These are phyloP conservation scores for Kwoniella sp. DNA, from an alignment of 768 basidiomycete genomes.

Conservation along the genomic window DNA sequence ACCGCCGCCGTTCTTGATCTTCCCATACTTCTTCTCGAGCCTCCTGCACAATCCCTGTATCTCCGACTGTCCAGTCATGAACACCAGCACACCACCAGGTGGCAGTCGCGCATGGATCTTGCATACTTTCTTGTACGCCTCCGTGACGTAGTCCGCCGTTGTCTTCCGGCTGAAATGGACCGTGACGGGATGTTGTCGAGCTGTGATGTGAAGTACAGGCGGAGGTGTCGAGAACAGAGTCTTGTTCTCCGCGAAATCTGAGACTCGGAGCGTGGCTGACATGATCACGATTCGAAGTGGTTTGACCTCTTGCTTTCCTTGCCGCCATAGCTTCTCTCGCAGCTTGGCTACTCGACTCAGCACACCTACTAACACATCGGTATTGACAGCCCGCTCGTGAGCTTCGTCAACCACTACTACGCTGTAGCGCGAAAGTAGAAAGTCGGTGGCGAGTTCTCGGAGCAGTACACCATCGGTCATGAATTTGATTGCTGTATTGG, in stretches of 20 bases:
- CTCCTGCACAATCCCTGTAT: slow-evolving; percentile 81
- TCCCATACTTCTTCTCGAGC: slow-evolving; percentile 75
- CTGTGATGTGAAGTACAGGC: slow-evolving; percentile 85
- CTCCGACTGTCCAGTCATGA: slow-evolving; percentile 95
- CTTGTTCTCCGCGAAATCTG: slow-evolving; percentile 85
- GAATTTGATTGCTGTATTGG: slow-evolving; percentile 92
- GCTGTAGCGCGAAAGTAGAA: slow-evolving; percentile 89
- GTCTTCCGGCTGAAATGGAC: slow-evolving; percentile 90
- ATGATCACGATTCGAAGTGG: slow-evolving; percentile 93
- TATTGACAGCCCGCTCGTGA: slow-evolving; percentile 97
- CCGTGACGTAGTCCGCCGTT: slow-evolving; percentile 79
- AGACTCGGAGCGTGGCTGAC: slow-evolving; percentile 94
- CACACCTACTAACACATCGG: slow-evolving; percentile 94
- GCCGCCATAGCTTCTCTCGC: slow-evolving; percentile 82
- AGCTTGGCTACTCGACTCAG: slow-evolving; percentile 90
- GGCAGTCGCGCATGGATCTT: slow-evolving; percentile 93
- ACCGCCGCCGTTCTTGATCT: slow-evolving; percentile 62
- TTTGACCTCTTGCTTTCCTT: slow-evolving; percentile 58
- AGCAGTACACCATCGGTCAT: slow-evolving; percentile 99
- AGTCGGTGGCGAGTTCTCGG: slow-evolving; percentile 87
- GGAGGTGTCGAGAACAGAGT: slow-evolving; percentile 79
- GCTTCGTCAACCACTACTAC: slow-evolving; percentile 97
- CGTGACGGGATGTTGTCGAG: slow-evolving; percentile 93
- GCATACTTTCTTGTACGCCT: slow-evolving; percentile 83
- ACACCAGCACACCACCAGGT: slow-evolving; percentile 88